Base-by-base conservation (phyloP, 805 yeast species). In the Teunomyces stri region DNA sequence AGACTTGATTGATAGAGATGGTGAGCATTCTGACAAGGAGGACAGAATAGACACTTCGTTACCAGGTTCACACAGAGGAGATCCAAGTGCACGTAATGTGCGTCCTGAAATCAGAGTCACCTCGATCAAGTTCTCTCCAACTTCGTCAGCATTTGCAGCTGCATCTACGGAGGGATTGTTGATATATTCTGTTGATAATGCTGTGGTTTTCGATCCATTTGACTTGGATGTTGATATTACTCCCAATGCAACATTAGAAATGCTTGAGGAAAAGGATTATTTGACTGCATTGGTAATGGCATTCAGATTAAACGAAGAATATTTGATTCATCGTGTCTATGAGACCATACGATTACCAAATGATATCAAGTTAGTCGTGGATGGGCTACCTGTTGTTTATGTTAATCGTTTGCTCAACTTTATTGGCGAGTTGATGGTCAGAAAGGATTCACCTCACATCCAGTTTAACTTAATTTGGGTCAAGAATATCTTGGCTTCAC, bases 81-180 rank as follows among this genome's bases (percentile, higher is more conserved):
- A 89, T 64, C 80, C 88, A 7, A 81, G 96, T 9, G 79, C 82
- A 7, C 78, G 97, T 57, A 79, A 80, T 43, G 75, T 81, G 0
- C 79, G 90, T 53, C 94, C 97, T 0, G 96, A 84, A 55, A 78
- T 94, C n/a, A 74, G 95, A 59, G 90, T 91, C 4, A 81, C 89
- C 2, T 73, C 85, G 3, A 76, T 94, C 25, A 78, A 76, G 55
- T 94, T 91, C 60, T 88, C 96, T 1, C 99, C 99, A 15, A 85
- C 97, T 0, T 86, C 95, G 1, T 76, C 85, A 16, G 82, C 95
- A 29, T 94, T 94, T 74, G 94, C 96, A 0, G 96, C 96, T 36
- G 94, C 97, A 0, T 84, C 97, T 0, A 94, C 99, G 0, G 98
- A 92, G 64, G 99, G 99, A 6, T 70, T 94, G 40, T 71, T 90